These are phyloP conservation scores for Eimeria sp. DNA, from an alignment of 169 alveolate species.

Conservation along the genomic window DNA sequence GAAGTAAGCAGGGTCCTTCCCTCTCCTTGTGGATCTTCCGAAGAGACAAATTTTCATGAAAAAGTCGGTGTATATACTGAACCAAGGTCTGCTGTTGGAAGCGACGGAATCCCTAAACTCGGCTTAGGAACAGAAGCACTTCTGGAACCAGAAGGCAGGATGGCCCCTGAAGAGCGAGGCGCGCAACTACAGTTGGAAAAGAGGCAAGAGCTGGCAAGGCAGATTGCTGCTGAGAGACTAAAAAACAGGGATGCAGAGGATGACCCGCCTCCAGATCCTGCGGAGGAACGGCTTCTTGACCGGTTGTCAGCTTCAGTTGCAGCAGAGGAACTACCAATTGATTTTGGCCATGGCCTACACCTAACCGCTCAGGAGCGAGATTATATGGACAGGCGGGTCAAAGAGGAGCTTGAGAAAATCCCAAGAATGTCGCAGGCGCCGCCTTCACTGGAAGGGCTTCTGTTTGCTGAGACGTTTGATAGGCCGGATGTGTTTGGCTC, in stretches of 20 bases:
- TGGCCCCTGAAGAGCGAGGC: not conserved
- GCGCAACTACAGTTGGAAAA: not conserved
- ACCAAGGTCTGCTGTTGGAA: not conserved
- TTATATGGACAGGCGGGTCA: slow-evolving; percentile 5
- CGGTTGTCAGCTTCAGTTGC: slow-evolving; percentile 11
- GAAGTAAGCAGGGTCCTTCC: not conserved
- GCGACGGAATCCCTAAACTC: not conserved
- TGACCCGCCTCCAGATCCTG: slow-evolving; percentile 56
- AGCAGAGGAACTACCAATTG: slow-evolving; percentile 11
- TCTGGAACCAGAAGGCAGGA: not conserved
- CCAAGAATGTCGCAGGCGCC: not conserved
- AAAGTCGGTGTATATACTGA: not conserved
- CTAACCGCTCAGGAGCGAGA: slow-evolving; percentile 19
- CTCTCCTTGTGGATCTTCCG: not conserved
- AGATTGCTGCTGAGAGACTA: not conserved
- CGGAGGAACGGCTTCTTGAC: slow-evolving; percentile 28
- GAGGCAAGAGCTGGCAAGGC: not conserved
- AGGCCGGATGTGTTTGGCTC: slow-evolving; percentile 20
- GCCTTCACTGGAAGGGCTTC: slow-evolving; percentile 24
- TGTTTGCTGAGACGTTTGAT: slow-evolving; percentile 51
- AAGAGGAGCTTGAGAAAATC: slow-evolving; percentile 3
- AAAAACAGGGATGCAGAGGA: not conserved
- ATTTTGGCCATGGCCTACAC: slow-evolving; percentile 26
- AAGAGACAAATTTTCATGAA: not conserved
- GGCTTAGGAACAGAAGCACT: not conserved